Evolutionary conservation across 2,329 filamentous ascomycete genomes (phyloP).

Genomic region (Talaromyces sp.): DNA sequence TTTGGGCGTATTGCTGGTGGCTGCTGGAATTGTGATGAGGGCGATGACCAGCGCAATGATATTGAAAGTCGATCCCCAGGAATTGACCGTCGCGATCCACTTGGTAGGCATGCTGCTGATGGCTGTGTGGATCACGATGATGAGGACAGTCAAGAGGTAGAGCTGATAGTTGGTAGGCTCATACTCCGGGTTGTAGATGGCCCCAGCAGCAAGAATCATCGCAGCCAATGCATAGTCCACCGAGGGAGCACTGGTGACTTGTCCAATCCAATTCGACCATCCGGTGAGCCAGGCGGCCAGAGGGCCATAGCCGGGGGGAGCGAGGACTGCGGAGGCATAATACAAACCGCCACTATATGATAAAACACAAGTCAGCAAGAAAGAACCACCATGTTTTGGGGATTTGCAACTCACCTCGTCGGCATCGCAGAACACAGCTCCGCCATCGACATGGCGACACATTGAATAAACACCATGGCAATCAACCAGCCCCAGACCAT

Average conservation of each 20-base stretch:
- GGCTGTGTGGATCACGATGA: constrained; percentile 62
- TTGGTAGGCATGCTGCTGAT: constrained; percentile 67
- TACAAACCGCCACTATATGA: constrained; percentile 60
- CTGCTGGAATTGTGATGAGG: constrained; percentile 64
- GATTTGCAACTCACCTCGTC: constrained; percentile 43
- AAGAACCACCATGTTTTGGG: neutral
- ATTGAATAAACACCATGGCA: constrained; percentile 66
- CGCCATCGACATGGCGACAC: constrained; percentile 63
- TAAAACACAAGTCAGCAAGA: neutral
- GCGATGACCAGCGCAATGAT: constrained; percentile 61
- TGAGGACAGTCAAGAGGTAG: constrained; percentile 60
- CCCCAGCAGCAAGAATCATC: constrained; percentile 66
- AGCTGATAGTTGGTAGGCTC: constrained; percentile 61
- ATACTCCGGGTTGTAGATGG: constrained; percentile 63
- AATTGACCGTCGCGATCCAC: constrained; percentile 67
- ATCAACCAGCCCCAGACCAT: constrained; percentile 76
- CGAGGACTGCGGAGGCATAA: constrained; percentile 67
- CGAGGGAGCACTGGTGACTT: constrained; percentile 61
- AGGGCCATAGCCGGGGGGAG: constrained; percentile 60
- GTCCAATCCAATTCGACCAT: constrained; percentile 66
- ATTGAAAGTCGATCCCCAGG: constrained; percentile 65
- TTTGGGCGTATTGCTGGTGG: constrained; percentile 51
- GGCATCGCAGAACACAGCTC: constrained; percentile 71
- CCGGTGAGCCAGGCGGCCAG: constrained; percentile 65
- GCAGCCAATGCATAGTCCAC: constrained; percentile 62